phyloP scores from a whole-genome alignment of 805 yeast genomes.

The Kodamaea jinghongensis region DNA sequence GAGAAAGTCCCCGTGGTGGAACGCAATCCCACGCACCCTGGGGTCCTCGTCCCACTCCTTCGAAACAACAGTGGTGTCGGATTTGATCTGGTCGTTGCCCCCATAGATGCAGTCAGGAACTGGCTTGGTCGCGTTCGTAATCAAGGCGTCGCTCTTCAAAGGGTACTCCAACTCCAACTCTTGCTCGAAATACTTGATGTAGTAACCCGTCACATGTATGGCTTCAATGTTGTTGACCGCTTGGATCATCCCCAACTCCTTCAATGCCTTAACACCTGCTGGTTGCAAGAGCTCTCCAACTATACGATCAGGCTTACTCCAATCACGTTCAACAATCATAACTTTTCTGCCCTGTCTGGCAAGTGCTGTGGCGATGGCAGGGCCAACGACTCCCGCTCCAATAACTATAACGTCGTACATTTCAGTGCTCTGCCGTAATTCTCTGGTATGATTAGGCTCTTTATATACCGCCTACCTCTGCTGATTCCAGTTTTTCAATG shows the following conservation, averaged over 20 bases:
- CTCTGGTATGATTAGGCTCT: background rate
- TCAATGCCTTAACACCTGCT: conserved; percentile 84
- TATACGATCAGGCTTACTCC: conserved; percentile 90
- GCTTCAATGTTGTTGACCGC: conserved; percentile 78
- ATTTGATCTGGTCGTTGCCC: conserved; percentile 53
- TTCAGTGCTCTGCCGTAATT: background rate
- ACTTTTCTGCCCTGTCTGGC: conserved; percentile 90
- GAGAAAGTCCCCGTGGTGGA: conserved; percentile 90
- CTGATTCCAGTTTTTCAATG: background rate
- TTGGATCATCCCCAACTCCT: conserved; percentile 77
- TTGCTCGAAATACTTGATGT: conserved; percentile 63
- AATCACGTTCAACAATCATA: conserved; percentile 77
- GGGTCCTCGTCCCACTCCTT: conserved; percentile 59
- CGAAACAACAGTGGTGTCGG: conserved; percentile 47
- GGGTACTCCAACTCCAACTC: conserved; percentile 69
- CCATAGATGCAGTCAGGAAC: conserved; percentile 54
- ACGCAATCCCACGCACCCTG: conserved; percentile 71
- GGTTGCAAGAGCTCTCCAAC: conserved; percentile 98
- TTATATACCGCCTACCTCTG: background rate
- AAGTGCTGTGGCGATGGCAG: conserved; percentile 83
- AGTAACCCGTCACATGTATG: conserved; percentile 73
- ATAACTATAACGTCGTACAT: conserved; percentile 79
- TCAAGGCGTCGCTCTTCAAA: conserved; percentile 45
- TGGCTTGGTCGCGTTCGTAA: conserved; percentile 43
- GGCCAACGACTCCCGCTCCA: conserved; percentile 99